Evolutionary conservation across 2,329 filamentous ascomycete genomes (phyloP).

Genomic region (Thielaviopsis euricoi): DNA sequence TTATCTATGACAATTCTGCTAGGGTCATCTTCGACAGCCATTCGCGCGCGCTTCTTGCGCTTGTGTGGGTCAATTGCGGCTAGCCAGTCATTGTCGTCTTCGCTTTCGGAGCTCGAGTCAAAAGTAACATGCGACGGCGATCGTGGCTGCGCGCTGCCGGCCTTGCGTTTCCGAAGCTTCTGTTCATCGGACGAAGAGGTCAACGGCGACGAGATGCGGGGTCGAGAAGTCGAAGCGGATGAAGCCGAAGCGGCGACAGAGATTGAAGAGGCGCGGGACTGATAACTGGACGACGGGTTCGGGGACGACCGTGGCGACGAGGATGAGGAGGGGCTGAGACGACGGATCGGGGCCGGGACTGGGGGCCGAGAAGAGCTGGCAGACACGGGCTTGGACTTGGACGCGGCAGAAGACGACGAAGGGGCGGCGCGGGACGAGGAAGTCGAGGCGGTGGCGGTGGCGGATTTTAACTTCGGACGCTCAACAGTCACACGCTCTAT

Average conservation of each 20-base stretch:
- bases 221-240: background rate
- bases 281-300: conserved; percentile 10
- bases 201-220: conserved; percentile 5
- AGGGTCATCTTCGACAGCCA: conserved; percentile 9
- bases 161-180: conserved; percentile 31
- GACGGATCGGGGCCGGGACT: conserved; percentile 1
- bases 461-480: conserved; percentile 23
- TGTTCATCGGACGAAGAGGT: conserved; percentile 9
- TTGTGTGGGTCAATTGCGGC: conserved; percentile 28
- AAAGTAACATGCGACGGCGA: conserved; percentile 34
- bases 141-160: conserved; percentile 17
- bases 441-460: conserved; percentile 20
- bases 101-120: conserved; percentile 33
- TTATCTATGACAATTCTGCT: conserved; percentile 4
- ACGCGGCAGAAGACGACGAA: conserved; percentile 5
- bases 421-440: conserved; percentile 16
- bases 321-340: background rate
- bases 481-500: conserved; percentile 35
- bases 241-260: conserved; percentile 1
- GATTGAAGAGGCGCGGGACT: background rate
- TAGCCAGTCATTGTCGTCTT: conserved; percentile 36
- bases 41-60: conserved; percentile 21
- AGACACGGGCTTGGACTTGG: conserved; percentile 11
- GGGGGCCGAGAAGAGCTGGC: conserved; percentile 12
- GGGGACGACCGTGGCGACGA: conserved; percentile 9